phyloP scores from a whole-genome alignment of 1,284 basidiomycete species.

The Acaromyces ingoldii region DNA sequence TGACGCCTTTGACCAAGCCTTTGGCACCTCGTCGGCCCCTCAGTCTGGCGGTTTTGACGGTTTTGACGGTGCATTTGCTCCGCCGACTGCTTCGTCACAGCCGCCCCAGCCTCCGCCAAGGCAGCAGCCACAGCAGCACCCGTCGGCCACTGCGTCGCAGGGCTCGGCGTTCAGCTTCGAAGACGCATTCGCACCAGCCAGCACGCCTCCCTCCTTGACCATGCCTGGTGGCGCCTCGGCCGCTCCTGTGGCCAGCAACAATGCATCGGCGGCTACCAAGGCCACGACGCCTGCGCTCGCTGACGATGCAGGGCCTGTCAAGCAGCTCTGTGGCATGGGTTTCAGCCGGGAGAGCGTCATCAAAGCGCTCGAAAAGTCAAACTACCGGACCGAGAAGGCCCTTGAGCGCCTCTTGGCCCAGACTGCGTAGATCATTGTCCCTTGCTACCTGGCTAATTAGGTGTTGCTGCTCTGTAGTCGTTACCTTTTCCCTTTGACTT shows the following conservation, averaged over 20 bases:
- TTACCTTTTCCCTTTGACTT: too few species aligned
- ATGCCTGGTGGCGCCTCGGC: conserved; percentile 2
- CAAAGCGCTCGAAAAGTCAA: conserved; percentile 42
- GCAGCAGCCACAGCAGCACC: conserved; percentile 5
- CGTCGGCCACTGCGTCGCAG: conserved; percentile 8
- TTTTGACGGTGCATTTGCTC: conserved; percentile 35
- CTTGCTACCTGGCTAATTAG: too few species aligned
- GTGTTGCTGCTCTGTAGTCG: too few species aligned
- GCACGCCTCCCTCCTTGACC: background rate
- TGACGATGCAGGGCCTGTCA: conserved; percentile 44
- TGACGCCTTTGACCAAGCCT: conserved; percentile 8
- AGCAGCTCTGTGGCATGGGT: conserved; percentile 49
- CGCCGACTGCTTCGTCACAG: background rate
- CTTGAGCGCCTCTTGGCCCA: conserved; percentile 34
- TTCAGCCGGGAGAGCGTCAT: conserved; percentile 44
- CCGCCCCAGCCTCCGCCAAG: conserved; percentile 5
- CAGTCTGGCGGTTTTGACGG: conserved; percentile 25
- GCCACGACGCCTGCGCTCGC: conserved; percentile 19
- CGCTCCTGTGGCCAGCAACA: background rate
- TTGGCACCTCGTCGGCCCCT: conserved; percentile 1
- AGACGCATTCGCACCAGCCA: conserved; percentile 33
- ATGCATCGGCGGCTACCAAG: background rate
- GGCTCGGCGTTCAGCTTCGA: conserved; percentile 39
- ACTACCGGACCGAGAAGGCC: conserved; percentile 48
- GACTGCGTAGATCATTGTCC: too few species aligned